phyloP scores from a whole-genome alignment of 1,139 yeast genomes.

The Pichia sp. region DNA sequence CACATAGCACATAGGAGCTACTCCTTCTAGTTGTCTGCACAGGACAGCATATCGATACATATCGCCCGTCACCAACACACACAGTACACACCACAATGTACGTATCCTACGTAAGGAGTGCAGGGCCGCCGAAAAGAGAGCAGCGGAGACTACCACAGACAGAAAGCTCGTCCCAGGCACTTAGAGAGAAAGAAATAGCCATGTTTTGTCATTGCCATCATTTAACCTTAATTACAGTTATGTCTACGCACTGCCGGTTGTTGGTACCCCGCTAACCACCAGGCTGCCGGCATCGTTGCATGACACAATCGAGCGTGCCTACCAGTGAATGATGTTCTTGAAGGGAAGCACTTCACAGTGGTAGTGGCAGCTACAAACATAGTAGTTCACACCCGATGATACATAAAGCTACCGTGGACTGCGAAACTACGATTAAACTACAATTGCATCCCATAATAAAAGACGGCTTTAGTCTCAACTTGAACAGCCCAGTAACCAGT shows the following conservation, averaged over 20 bases:
- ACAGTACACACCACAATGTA: background rate
- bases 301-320: no score
- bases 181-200: background rate
- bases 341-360: no score
- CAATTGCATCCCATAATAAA: no score
- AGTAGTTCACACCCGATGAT: no score
- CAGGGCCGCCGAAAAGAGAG: background rate
- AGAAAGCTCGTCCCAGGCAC: background rate
- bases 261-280: no score
- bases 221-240: background rate
- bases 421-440: no score
- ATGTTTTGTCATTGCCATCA: no score
- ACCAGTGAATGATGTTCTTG: no score
- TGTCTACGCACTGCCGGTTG: background rate
- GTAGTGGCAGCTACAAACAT: no score
- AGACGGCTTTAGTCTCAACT: background rate
- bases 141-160: background rate
- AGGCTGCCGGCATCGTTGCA: no score
- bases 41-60: background rate
- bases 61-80: background rate
- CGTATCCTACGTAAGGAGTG: background rate
- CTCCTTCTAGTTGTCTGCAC: background rate
- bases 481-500: background rate
- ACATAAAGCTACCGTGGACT: no score
- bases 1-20: background rate